These are phyloP conservation scores for Skeletonema tropicum DNA, from an alignment of 108 stramenopile species.

Conservation along the genomic window DNA sequence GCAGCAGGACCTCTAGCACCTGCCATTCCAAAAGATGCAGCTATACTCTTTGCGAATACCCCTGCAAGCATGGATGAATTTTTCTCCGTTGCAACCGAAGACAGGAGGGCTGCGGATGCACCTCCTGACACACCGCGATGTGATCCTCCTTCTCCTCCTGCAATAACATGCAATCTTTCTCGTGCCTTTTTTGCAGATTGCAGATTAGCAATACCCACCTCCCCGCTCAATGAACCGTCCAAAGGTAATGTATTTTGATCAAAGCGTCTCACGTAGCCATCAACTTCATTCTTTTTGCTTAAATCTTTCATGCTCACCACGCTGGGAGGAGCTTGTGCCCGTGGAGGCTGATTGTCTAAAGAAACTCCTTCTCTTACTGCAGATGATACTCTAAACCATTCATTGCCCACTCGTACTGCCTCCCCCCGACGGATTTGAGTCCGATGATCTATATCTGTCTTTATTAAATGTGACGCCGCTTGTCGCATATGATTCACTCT, in stretches of 20 bases:
- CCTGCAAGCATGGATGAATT: slow-evolving; percentile 57
- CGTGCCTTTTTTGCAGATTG: slow-evolving; percentile 68
- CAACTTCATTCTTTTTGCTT: slow-evolving; percentile 72
- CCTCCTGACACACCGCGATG: slow-evolving; percentile 46
- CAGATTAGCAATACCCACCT: slow-evolving; percentile 57
- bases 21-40: slow-evolving; percentile 21
- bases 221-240: slow-evolving; percentile 55
- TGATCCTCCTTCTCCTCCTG: slow-evolving; percentile 36
- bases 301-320: slow-evolving; percentile 71
- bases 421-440: slow-evolving; percentile 83
- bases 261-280: slow-evolving; percentile 80
- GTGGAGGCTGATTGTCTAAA: slow-evolving; percentile 68
- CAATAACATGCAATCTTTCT: slow-evolving; percentile 63
- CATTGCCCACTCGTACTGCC: slow-evolving; percentile 75
- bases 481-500: neutral
- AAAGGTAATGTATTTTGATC: slow-evolving; percentile 62
- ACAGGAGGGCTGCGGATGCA: slow-evolving; percentile 60
- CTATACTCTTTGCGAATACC: slow-evolving; percentile 48
- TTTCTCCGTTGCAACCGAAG: slow-evolving; percentile 67
- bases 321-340: slow-evolving; percentile 79
- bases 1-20: slow-evolving; percentile 11
- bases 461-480: slow-evolving; percentile 35
- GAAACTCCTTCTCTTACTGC: slow-evolving; percentile 67
- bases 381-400: slow-evolving; percentile 84
- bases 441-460: slow-evolving; percentile 72